Percentiles rank a stretch among this genome's conserved stretches.
Conservation (phyloP, 1,284 basidiomycete species). For the Mycena citricolor region DNA sequence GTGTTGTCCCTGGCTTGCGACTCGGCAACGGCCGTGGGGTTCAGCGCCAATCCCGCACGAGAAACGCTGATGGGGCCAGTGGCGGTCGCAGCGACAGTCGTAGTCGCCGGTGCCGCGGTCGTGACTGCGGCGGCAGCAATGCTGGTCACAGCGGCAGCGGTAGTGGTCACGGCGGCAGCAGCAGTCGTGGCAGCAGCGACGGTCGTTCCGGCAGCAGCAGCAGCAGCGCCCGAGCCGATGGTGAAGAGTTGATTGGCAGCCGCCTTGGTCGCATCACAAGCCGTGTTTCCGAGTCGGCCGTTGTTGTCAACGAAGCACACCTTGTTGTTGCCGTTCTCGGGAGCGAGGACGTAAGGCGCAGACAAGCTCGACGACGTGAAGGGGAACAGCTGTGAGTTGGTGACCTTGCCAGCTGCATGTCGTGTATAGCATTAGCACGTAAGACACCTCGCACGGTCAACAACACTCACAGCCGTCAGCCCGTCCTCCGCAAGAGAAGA, state of each 20-base stretch:
- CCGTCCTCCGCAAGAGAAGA: slow-evolving; percentile 7
- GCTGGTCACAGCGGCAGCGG: slow-evolving; percentile 2
- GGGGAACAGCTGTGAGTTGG: slow-evolving; percentile 27
- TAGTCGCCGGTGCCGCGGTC: background rate
- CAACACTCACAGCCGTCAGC: slow-evolving; percentile 8
- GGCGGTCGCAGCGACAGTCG: background rate
- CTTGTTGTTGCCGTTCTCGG: slow-evolving; percentile 14
- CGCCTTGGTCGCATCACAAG: slow-evolving; percentile 16
- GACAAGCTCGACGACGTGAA: slow-evolving; percentile 20
- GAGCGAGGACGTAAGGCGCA: slow-evolving; percentile 16
- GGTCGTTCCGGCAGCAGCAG: slow-evolving; percentile 2
- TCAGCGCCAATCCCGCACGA: slow-evolving; percentile 11
- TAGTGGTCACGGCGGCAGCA: background rate
- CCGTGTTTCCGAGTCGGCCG: slow-evolving; percentile 16
- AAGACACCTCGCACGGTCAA: background rate
- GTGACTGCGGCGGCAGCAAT: background rate
- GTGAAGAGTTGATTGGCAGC: slow-evolving; percentile 5
- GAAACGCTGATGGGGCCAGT: slow-evolving; percentile 11
- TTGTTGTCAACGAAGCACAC: slow-evolving; percentile 22
- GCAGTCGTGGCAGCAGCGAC: background rate
- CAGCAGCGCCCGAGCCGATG: background rate
- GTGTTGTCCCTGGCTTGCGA: slow-evolving; percentile 1
- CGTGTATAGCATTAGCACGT: background rate
- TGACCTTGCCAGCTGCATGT: slow-evolving; percentile 2
- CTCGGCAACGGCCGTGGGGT: slow-evolving; percentile 3